Base-by-base conservation (phyloP, 139 green algal species). In the Tetradesmus obliquus region DNA sequence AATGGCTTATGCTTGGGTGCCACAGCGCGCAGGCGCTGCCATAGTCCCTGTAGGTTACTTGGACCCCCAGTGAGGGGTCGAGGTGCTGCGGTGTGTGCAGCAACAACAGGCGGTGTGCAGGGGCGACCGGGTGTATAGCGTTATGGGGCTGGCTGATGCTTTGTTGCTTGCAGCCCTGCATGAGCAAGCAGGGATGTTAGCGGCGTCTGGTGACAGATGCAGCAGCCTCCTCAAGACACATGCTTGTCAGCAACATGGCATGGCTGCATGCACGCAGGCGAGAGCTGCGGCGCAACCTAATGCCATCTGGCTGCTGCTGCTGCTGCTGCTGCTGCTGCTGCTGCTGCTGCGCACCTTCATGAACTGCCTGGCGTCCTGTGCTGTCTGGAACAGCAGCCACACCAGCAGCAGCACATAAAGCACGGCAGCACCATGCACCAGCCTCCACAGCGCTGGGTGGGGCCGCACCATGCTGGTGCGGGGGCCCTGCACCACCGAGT, bases 361-460 rank as follows among this genome's bases (percentile, higher is more conserved):
- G 45, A 98, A 95, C 60, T 94, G 91, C 3, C 97, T 88, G 0
- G 97, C 97, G 69, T 98, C 95, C 82, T 97, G 58, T 0, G 95
- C 94, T 51, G 87, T 96, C 85, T 98, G 96, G 79, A 99, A 99
- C 19, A 99, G 93, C 90, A 99, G 74, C 92, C 95, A 99, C 9
- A 97, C 94, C 72, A 99, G 93, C 45, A 96, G 94, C 10, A 99
- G 62, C 2, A 99, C 90, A 90, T 99, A 99, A 62, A 97, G 66
- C 19, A 99, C 93, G 57, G 95, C 93, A 10, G 97, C 66, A 53
- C 97, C 97, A 91, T 99, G 97, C 17, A 98, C 95, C 17, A 99
- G 57, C 53, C 95, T 91, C 98, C 98, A 99, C 5, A 99, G 90
- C 8, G 94, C 95, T 1, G 98, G 97, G 93, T 99, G 98, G 0